These are phyloP conservation scores for Pleodorina starrii DNA, from an alignment of 139 green algal species.

Conservation along the genomic window DNA sequence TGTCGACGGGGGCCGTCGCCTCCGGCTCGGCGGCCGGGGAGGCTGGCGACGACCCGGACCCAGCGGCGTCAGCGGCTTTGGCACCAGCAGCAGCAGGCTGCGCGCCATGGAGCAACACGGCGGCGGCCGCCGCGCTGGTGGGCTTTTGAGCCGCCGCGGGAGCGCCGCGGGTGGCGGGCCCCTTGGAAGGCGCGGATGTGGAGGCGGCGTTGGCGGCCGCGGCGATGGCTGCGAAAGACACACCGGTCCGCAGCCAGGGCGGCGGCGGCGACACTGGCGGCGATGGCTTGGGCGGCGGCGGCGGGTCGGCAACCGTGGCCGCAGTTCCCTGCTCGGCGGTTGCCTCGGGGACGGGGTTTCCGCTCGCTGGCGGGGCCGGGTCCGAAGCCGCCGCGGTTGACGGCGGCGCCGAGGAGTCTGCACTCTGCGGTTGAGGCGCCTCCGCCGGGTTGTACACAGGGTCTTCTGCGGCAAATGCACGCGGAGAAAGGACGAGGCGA, in stretches of 20 bases:
- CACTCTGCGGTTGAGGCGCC: too few species aligned
- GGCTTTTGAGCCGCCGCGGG: background rate
- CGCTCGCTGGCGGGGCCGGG: too few species aligned
- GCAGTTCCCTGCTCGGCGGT: background rate
- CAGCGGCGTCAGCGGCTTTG: background rate
- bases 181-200: background rate
- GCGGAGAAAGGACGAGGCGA: too few species aligned
- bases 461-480: too few species aligned
- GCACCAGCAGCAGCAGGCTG: background rate
- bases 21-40: background rate
- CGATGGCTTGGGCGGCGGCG: background rate
- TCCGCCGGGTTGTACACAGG: too few species aligned
- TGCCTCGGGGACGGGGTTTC: background rate
- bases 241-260: background rate
- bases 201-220: background rate
- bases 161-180: background rate
- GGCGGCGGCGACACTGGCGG: background rate
- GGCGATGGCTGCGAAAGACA: slow-evolving; percentile 31
- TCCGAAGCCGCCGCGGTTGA: background rate
- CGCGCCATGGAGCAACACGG: too few species aligned
- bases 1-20: background rate
- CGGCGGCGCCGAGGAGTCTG: background rate
- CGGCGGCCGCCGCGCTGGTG: too few species aligned
- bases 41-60: background rate
- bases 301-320: background rate